Evolutionary conservation across 2,329 filamentous ascomycete genomes (phyloP).

Genomic region (Fusarium keratoplasticum): DNA sequence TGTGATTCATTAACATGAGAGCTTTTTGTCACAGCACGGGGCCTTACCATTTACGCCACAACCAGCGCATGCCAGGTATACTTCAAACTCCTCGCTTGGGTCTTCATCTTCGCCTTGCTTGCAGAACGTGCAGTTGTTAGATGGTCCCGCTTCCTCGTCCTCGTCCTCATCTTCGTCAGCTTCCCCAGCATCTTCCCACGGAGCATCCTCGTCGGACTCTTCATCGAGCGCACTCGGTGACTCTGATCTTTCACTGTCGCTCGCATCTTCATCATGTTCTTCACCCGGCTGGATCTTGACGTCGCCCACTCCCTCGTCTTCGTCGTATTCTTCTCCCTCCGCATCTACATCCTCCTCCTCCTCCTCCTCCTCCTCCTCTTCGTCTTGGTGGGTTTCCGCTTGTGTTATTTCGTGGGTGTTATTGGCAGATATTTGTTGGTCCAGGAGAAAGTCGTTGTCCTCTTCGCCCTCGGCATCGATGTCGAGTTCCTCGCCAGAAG

Average conservation of each 20-base stretch:
- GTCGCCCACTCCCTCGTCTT: constrained; percentile 67
- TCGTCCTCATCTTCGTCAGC: constrained; percentile 65
- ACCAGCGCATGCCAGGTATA: constrained; percentile 78
- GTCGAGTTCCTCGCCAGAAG: constrained; percentile 57
- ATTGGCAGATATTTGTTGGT: constrained; percentile 41
- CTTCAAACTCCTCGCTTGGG: constrained; percentile 83
- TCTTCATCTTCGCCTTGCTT: constrained; percentile 85
- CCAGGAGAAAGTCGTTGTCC: constrained; percentile 49
- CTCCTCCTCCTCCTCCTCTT: constrained; percentile 47
- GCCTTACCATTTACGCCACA: constrained; percentile 87
- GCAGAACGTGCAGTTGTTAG: constrained; percentile 75
- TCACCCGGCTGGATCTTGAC: constrained; percentile 67
- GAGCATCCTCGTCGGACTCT: constrained; percentile 58
- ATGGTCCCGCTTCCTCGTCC: constrained; percentile 63
- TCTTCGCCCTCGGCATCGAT: constrained; percentile 58
- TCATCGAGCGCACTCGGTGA: constrained; percentile 63
- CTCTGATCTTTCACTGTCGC: constrained; percentile 59
- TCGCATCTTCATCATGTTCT: constrained; percentile 62
- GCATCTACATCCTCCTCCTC: constrained; percentile 49
- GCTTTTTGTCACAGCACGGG: constrained; percentile 31
- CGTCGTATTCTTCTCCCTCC: constrained; percentile 52
- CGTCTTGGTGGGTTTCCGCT: constrained; percentile 48
- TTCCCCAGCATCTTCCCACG: constrained; percentile 68
- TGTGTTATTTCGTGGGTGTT: constrained; percentile 47
- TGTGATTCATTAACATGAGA: constrained; percentile 61